Conservation (phyloP, 2,329 filamentous ascomycete species). For the Xylaria digitata region DNA sequence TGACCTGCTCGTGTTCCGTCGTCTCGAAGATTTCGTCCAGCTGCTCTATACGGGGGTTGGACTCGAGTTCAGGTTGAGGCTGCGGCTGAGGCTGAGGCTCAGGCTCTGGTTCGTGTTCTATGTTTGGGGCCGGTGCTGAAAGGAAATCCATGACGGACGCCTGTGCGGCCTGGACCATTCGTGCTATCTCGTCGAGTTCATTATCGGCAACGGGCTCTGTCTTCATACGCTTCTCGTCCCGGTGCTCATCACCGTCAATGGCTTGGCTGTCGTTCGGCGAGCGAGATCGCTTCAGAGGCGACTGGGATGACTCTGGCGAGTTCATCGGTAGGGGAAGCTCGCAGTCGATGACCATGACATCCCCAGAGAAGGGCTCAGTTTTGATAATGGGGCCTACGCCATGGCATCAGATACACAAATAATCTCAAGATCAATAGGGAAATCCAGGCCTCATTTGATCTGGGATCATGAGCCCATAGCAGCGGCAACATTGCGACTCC, state of each 20-base stretch:
- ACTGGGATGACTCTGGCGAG: slow-evolving; percentile 28
- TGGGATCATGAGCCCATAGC: neutral
- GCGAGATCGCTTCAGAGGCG: slow-evolving; percentile 48
- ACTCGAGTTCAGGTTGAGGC: neutral
- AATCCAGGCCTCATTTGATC: neutral
- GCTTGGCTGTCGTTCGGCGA: slow-evolving; percentile 39
- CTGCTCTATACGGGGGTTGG: slow-evolving; percentile 2
- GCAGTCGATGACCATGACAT: slow-evolving; percentile 44
- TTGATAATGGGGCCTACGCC: slow-evolving; percentile 48
- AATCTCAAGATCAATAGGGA: neutral
- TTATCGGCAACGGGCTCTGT: slow-evolving; percentile 40
- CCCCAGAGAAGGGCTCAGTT: slow-evolving; percentile 42
- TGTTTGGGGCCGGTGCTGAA: slow-evolving; percentile 25
- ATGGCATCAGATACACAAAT: slow-evolving; percentile 30
- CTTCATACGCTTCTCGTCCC: slow-evolving; percentile 49
- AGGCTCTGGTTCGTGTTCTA: slow-evolving; percentile 16
- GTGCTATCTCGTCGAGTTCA: slow-evolving; percentile 44
- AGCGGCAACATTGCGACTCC: neutral
- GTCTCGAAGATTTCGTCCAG: slow-evolving; percentile 35
- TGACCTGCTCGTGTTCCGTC: slow-evolving; percentile 40
- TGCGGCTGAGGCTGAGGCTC: slow-evolving; percentile 7
- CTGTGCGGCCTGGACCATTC: slow-evolving; percentile 48
- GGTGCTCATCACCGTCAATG: slow-evolving; percentile 30
- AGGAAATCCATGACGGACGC: slow-evolving; percentile 47
- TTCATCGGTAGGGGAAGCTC: slow-evolving; percentile 29